A percentile compares a stretch with the other conserved stretches of the same genome.
phyloP scores from a whole-genome alignment of 1,284 basidiomycete species.

The Erythrobasidium hasegawianum region DNA sequence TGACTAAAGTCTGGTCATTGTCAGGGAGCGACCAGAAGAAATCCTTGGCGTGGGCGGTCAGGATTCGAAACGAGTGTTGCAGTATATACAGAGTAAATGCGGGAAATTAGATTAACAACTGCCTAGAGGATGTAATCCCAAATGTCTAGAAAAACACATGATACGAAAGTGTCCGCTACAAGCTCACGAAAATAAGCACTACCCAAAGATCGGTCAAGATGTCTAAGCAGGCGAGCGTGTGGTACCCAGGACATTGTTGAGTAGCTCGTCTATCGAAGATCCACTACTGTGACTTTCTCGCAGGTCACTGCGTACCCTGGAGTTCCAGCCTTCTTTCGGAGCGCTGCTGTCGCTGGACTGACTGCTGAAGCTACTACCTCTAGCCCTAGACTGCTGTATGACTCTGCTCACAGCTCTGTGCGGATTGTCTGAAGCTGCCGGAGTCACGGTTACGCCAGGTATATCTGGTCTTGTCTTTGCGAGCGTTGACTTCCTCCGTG shows the following conservation, averaged over 20 bases:
- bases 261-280: slow-evolving; percentile 20
- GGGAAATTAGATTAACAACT: slow-evolving; percentile 51
- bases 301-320: slow-evolving; percentile 1
- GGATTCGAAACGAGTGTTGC: slow-evolving; percentile 71
- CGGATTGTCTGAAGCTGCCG: slow-evolving; percentile 20
- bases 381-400: slow-evolving; percentile 12
- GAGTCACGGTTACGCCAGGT: neutral
- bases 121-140: neutral
- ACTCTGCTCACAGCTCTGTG: slow-evolving; percentile 28
- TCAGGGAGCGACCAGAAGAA: slow-evolving; percentile 61
- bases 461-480: slow-evolving; percentile 10
- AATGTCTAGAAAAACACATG: neutral
- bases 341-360: neutral
- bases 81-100: slow-evolving; percentile 68
- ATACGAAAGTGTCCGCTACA: neutral
- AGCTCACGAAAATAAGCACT: neutral
- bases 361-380: slow-evolving; percentile 20
- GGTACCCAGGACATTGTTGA: slow-evolving; percentile 23
- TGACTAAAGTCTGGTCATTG: slow-evolving; percentile 18
- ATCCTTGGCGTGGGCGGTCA: slow-evolving; percentile 79
- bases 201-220: neutral
- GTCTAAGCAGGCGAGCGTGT: slow-evolving; percentile 17
- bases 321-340: neutral
- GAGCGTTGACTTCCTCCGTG: slow-evolving; percentile 22
- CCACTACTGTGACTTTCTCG: slow-evolving; percentile 17